phyloP scores from a whole-genome alignment of 768 basidiomycete species.

The Amanita jacksonii region DNA sequence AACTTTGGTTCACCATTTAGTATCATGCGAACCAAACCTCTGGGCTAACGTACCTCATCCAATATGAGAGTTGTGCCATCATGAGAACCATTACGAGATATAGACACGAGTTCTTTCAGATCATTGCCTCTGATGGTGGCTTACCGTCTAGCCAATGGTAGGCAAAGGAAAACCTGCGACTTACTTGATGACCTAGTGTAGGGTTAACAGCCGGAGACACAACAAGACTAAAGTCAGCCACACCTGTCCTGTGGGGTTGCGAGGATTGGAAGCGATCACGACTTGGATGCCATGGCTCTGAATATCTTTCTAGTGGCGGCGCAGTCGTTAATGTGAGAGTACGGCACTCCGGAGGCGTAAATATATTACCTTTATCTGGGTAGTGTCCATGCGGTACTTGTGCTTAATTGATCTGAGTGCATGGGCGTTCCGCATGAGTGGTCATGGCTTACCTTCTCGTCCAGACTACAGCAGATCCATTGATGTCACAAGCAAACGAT shows the following conservation, averaged over 20 bases:
- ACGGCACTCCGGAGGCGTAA: not conserved
- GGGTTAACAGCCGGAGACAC: not conserved
- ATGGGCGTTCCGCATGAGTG: not conserved
- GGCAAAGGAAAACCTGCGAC: no score
- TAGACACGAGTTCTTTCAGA: slow-evolving; percentile 65
- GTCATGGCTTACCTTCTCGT: slow-evolving; percentile 22
- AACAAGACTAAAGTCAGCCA: slow-evolving; percentile 13
- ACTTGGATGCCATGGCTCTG: slow-evolving; percentile 76
- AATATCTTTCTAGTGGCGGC: slow-evolving; percentile 64
- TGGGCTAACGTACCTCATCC: slow-evolving; percentile 48
- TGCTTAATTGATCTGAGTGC: slow-evolving; percentile 22
- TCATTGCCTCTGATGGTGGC: slow-evolving; percentile 53
- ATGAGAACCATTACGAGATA: slow-evolving; percentile 61
- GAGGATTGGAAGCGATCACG: slow-evolving; percentile 87
- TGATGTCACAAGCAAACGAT: not conserved
- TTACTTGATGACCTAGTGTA: slow-evolving; percentile 41
- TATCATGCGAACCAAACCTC: slow-evolving; percentile 1
- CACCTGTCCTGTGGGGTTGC: slow-evolving; percentile 93
- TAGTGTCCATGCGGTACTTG: slow-evolving; percentile 71
- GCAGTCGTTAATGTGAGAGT: slow-evolving; percentile 17
- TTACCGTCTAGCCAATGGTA: slow-evolving; percentile 4
- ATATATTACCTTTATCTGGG: slow-evolving; percentile 56
- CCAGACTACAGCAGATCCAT: slow-evolving; percentile 25
- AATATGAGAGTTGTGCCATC: slow-evolving; percentile 80
- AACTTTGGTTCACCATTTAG: slow-evolving; percentile 39